These are phyloP conservation scores for Eruca vesicaria DNA, from an alignment of 441 rosid species.

Conservation along the genomic window DNA sequence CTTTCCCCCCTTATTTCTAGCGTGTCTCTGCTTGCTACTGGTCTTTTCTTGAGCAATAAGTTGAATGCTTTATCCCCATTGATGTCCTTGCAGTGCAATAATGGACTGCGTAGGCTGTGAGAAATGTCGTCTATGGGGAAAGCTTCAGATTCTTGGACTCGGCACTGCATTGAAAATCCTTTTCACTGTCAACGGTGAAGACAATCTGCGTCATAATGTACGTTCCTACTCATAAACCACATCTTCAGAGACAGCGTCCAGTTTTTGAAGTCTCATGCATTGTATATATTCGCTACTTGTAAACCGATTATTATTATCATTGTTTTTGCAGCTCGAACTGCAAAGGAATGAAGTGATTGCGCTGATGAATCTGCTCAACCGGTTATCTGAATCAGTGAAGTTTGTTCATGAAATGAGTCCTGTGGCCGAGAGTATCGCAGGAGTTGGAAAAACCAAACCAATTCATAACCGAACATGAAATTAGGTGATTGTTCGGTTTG, in stretches of 20 bases:
- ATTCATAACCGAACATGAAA: not conserved
- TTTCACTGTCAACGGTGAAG: conserved; percentile 53
- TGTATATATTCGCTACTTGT: not conserved
- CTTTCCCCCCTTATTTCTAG: not conserved
- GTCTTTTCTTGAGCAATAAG: not conserved
- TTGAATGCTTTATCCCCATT: not conserved
- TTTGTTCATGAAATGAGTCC: conserved; percentile 67
- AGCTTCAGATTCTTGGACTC: conserved; percentile 84
- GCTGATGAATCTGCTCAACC: conserved; percentile 67
- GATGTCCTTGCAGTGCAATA: conserved; percentile 41
- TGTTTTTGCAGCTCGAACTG: conserved; percentile 49
- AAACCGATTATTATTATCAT: not conserved
- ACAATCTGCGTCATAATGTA: conserved; percentile 34
- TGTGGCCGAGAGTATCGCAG: conserved; percentile 39
- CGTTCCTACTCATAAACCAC: conserved; percentile 21
- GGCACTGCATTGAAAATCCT: conserved; percentile 83
- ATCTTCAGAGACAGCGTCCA: not conserved
- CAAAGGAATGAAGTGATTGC: conserved; percentile 92
- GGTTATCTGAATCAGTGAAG: conserved; percentile 75
- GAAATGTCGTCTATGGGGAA: conserved; percentile 91
- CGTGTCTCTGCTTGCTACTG: not conserved
- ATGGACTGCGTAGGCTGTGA: conserved; percentile 96
- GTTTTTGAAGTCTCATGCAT: not conserved
- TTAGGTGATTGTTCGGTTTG: not conserved
- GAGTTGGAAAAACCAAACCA: not conserved